phyloP scores from a whole-genome alignment of 2,329 filamentous ascomycete species.

The Exophiala bonariae region DNA sequence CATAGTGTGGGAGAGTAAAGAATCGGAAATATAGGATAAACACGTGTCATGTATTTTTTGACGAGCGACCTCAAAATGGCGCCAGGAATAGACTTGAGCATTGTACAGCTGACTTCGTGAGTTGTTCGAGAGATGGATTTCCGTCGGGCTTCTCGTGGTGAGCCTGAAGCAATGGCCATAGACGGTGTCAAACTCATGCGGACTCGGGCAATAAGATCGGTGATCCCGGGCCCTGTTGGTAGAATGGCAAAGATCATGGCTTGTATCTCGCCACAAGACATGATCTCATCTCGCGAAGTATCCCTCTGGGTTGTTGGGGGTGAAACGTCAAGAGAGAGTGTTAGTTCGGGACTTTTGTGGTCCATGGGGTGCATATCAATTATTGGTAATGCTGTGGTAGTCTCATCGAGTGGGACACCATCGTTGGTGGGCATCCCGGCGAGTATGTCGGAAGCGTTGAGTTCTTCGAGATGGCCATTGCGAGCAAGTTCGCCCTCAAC shows the following conservation, averaged over 20 bases:
- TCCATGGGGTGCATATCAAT: conserved; percentile 19
- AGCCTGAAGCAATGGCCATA: conserved; percentile 25
- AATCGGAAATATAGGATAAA: conserved; percentile 33
- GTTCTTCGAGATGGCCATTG: conserved; percentile 30
- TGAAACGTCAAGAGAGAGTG: conserved; percentile 9
- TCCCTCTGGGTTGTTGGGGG: conserved; percentile 15
- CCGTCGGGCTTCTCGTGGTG: conserved; percentile 20
- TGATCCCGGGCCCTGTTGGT: conserved; percentile 31
- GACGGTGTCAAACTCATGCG: conserved; percentile 37
- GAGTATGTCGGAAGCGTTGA: conserved; percentile 28
- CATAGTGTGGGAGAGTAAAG: conserved; percentile 30
- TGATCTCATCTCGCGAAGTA: conserved; percentile 28
- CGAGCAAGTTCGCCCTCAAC: conserved; percentile 33
- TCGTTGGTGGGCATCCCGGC: conserved; percentile 30
- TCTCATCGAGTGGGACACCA: conserved; percentile 21
- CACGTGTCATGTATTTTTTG: conserved; percentile 34
- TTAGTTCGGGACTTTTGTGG: conserved; percentile 9
- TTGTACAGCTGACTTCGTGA: conserved; percentile 26
- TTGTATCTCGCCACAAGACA: conserved; percentile 31
- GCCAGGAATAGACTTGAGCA: conserved; percentile 28
- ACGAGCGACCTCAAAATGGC: conserved; percentile 30
- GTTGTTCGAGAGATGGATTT: conserved; percentile 23
- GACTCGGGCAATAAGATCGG: conserved; percentile 33
- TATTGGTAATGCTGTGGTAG: conserved; percentile 11
- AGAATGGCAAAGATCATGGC: conserved; percentile 32